Conservation (phyloP, 768 basidiomycete species). For the Zangia roseola region DNA sequence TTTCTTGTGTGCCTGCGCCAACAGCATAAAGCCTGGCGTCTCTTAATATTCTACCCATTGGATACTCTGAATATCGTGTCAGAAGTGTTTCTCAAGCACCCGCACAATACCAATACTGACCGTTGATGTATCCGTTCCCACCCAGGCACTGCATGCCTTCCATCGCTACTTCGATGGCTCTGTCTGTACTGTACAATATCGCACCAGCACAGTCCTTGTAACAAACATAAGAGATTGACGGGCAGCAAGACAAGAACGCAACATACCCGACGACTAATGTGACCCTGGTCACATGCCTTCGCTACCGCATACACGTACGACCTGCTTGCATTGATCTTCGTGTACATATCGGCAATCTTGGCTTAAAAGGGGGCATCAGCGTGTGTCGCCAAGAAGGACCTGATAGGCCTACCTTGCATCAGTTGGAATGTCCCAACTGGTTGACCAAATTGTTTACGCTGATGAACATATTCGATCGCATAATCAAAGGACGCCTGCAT, state of each 20-base stretch:
- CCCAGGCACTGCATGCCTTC: conserved; percentile 94
- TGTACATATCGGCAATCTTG: conserved; percentile 93
- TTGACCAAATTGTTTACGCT: conserved; percentile 87
- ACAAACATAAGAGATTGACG: conserved; percentile 7
- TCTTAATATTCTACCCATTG: conserved; percentile 81
- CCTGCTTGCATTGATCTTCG: conserved; percentile 83
- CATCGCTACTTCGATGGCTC: conserved; percentile 84
- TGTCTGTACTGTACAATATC: conserved; percentile 91
- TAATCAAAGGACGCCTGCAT: conserved; percentile 94
- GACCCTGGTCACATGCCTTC: conserved; percentile 78
- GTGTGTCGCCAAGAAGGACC: neutral
- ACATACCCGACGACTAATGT: conserved; percentile 74
- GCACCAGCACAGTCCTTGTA: conserved; percentile 90
- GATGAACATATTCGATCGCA: conserved; percentile 87
- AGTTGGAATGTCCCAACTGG: conserved; percentile 89
- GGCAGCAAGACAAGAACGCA: neutral
- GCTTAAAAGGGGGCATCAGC: conserved; percentile 38
- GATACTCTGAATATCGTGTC: conserved; percentile 64
- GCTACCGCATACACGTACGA: conserved; percentile 94
- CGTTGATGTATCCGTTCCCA: conserved; percentile 95
- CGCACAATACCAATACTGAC: conserved; percentile 36
- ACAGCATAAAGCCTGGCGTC: conserved; percentile 90
- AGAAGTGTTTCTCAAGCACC: neutral
- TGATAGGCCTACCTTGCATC: conserved; percentile 74
- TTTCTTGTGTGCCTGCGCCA: conserved; percentile 97